Evolutionary conservation across 805 yeast species (phyloP).

Genomic region (Saccharomycopsis schoenii): DNA sequence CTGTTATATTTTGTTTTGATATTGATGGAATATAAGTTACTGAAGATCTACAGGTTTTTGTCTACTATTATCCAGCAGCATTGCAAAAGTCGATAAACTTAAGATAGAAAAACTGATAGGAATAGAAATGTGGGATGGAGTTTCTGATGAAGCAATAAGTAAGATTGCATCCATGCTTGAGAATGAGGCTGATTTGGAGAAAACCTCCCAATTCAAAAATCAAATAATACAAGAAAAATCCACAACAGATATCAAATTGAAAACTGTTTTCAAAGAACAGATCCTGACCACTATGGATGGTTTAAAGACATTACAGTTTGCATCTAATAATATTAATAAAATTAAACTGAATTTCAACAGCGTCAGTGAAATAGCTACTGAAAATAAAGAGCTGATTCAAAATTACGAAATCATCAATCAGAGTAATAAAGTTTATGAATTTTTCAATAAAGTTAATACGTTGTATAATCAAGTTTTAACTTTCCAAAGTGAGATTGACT

Average conservation of each 20-base stretch:
- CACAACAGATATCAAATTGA: constrained; percentile 64
- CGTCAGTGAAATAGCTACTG: constrained; percentile 42
- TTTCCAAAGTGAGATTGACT: constrained; percentile 40
- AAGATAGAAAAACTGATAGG: neutral
- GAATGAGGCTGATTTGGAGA: constrained; percentile 41
- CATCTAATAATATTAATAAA: constrained; percentile 38
- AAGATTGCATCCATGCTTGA: constrained; percentile 14
- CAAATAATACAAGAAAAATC: constrained; percentile 62
- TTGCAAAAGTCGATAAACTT: too few species aligned
- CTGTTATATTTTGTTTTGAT: too few species aligned
- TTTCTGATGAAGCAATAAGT: constrained; percentile 9
- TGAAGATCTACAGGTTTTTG: too few species aligned
- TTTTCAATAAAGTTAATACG: constrained; percentile 57
- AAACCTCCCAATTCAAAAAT: constrained; percentile 40
- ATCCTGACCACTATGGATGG: constrained; percentile 44
- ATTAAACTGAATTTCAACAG: constrained; percentile 37
- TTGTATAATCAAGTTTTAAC: constrained; percentile 54
- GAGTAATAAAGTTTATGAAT: constrained; percentile 60
- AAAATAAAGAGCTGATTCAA: constrained; percentile 47
- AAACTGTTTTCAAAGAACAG: constrained; percentile 57
- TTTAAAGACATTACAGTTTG: constrained; percentile 28
- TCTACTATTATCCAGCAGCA: too few species aligned
- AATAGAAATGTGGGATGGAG: neutral
- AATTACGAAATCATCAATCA: constrained; percentile 61
- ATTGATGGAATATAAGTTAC: too few species aligned